A percentile compares a stretch with the other conserved stretches of the same genome.
Evolutionary conservation across 345 rosid genomes (phyloP).

Genomic region (Boechera stricta): DNA sequence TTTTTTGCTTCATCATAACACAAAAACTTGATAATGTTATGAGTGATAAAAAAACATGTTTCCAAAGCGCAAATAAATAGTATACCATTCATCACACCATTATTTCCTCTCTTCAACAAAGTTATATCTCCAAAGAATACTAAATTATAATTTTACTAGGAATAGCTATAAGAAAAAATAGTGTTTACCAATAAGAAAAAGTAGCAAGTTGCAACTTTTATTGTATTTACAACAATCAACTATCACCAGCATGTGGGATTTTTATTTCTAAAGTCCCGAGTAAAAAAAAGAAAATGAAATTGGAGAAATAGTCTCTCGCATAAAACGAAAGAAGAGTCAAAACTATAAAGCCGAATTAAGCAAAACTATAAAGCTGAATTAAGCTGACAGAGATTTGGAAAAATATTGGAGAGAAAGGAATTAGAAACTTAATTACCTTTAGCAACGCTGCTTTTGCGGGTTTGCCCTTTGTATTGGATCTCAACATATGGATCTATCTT

Average conservation of each 20-base stretch:
- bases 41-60: not conserved
- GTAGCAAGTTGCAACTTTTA: not conserved
- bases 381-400: conserved; percentile 5
- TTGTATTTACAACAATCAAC: conserved; percentile 1
- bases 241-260: not conserved
- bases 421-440: conserved; percentile 51
- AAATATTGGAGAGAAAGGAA: not conserved
- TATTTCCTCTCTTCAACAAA: no score
- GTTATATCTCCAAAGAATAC: not conserved
- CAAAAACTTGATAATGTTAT: not conserved
- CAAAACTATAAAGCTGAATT: not conserved
- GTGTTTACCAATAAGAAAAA: not conserved
- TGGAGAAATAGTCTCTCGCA: conserved; percentile 23
- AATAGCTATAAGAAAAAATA: not conserved
- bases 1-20: not conserved
- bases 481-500: conserved; percentile 76
- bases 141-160: not conserved
- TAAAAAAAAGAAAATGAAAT: not conserved
- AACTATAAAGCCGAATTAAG: not conserved
- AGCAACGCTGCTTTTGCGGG: conserved; percentile 69
- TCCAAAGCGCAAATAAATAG: not conserved
- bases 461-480: conserved; percentile 72
- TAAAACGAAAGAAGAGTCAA: conserved; percentile 1
- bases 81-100: not conserved
- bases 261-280: no score